These are phyloP conservation scores for Skeletonema costatum DNA, from an alignment of 108 stramenopile genomes.

Conservation along the genomic window DNA sequence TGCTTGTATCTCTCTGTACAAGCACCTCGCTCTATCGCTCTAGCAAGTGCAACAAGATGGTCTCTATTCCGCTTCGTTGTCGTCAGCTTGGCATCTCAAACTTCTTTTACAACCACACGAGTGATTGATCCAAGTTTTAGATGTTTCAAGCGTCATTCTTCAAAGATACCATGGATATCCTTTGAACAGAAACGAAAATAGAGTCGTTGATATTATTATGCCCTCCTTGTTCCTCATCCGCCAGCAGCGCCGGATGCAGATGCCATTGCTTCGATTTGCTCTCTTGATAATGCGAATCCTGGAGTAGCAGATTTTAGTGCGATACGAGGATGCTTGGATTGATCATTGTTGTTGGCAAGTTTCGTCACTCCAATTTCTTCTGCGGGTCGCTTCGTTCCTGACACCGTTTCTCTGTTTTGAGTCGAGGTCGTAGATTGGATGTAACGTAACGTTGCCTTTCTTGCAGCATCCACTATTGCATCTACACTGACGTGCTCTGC, in stretches of 20 bases:
- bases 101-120: neutral
- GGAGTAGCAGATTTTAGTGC: neutral
- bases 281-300: conserved; percentile 29
- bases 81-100: neutral
- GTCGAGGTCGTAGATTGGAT: neutral
- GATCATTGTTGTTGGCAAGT: neutral
- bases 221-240: conserved; percentile 43
- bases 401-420: conserved; percentile 1
- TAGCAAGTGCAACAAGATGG: neutral
- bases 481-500: conserved; percentile 59
- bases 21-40: no score
- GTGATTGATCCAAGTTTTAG: neutral
- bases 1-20: neutral
- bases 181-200: neutral
- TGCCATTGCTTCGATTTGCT: conserved; percentile 55
- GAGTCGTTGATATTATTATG: neutral
- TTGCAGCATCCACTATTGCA: conserved; percentile 53
- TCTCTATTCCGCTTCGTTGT: neutral
- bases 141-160: conserved; percentile 13
- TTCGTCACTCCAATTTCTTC: neutral
- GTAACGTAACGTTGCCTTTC: conserved; percentile 23
- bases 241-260: conserved; percentile 45
- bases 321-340: conserved; percentile 3
- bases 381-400: conserved; percentile 6
- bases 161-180: neutral